Base-by-base conservation (phyloP, 2,329 filamentous ascomycete species). In the Xylariaceae sp. region DNA sequence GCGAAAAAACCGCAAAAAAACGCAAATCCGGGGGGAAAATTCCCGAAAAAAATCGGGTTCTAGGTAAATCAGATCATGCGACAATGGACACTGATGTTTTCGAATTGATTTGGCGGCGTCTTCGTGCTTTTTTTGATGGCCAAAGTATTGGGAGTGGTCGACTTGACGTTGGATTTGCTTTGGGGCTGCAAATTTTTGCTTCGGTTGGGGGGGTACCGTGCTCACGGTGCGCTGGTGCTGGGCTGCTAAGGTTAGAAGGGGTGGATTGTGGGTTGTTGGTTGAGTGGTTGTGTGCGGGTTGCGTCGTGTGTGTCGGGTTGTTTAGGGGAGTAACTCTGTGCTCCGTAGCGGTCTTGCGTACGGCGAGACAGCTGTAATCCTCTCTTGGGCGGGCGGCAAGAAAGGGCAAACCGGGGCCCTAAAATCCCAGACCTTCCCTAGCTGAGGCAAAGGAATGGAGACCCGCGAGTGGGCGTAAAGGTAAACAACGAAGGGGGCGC, bases 21-120 rank as follows among this genome's bases (percentile, higher is more conserved):
- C 15, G 49, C 49, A 23, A 35, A 51, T 13, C 18, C 34, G 23
- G 23, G 78, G 80, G 79, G 84, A 83, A 82, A 79, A 72, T 78
- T 42, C 82, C 78, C 79, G 70, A 79, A 79, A 86, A 83, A 88
- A 84, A 76, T 79, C 78, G 79, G 80, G 85, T 76, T 82, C 75
- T 74, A 77, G 79, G 84, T 85, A 84, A 81, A 82, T 75, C 73
- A 74, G 73, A 72, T 78, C 78, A 80, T 85, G 77, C 74, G 75
- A 79, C 76, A 78, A 75, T 72, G 71, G 69, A 72, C 76, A 74
- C 73, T 73, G 71, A 75, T 78, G 74, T 81, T 80, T 80, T 79
- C 72, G 69, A 71, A 84, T 84, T 85, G 76, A 72, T 78, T 78
- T 77, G 75, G 61, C 72, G 73, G 71, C 66, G 75, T 75, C 73